Conservation (phyloP, 1,284 basidiomycete species). For the Abortiporus biennis region DNA sequence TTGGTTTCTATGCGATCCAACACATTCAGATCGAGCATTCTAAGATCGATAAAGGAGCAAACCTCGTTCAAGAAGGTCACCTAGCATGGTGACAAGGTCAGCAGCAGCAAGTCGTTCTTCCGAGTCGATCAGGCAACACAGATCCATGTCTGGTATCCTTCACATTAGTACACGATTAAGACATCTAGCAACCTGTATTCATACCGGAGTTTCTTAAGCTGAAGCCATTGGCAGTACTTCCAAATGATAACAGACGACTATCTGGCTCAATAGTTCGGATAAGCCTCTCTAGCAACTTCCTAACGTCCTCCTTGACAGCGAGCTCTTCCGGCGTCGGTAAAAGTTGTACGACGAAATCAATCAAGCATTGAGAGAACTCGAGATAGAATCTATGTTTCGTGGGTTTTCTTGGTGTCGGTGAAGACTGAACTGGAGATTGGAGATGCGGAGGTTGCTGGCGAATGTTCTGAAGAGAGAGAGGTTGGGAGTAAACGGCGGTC, state of each 20-base stretch:
- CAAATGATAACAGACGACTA: slow-evolving; percentile 89
- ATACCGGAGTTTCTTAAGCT: slow-evolving; percentile 90
- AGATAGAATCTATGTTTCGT: slow-evolving; percentile 56
- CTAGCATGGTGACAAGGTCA: slow-evolving; percentile 92
- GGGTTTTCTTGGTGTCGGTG: slow-evolving; percentile 28
- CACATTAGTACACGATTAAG: too few relatives aligned
- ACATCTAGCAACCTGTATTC: too few relatives aligned
- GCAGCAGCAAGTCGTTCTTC: slow-evolving; percentile 71
- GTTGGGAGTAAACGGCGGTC: slow-evolving; percentile 12
- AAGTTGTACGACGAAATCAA: slow-evolving; percentile 86
- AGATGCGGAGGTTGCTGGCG: slow-evolving; percentile 16
- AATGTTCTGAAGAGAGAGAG: slow-evolving; percentile 7
- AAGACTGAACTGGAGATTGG: slow-evolving; percentile 15
- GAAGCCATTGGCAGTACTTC: slow-evolving; percentile 92
- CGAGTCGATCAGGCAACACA: slow-evolving; percentile 93
- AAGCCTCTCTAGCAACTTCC: slow-evolving; percentile 89
- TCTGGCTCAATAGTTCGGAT: slow-evolving; percentile 93
- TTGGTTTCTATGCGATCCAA: slow-evolving; percentile 71
- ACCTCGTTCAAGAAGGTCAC: slow-evolving; percentile 91
- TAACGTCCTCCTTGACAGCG: slow-evolving; percentile 92
- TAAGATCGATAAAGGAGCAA: slow-evolving; percentile 18
- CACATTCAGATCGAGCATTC: slow-evolving; percentile 4
- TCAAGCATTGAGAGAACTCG: slow-evolving; percentile 66
- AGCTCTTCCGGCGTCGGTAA: slow-evolving; percentile 87
- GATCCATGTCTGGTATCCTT: slow-evolving; percentile 81